phyloP scores from a whole-genome alignment of 2,329 filamentous ascomycete species.

The Emergomyces orientalis region DNA sequence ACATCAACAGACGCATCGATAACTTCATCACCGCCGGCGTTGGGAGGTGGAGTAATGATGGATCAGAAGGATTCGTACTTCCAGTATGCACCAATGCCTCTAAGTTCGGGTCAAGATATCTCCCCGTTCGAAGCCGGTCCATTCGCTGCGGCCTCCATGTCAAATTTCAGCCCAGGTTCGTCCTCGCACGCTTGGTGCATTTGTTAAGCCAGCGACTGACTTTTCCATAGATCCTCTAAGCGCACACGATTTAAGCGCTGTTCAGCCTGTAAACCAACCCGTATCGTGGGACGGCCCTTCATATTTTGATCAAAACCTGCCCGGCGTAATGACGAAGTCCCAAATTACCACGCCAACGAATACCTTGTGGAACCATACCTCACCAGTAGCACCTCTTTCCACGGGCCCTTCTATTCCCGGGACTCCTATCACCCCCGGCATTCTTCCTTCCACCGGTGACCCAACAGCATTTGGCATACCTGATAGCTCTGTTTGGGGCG shows the following conservation, averaged over 20 bases:
- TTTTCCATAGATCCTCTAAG: constrained; percentile 22
- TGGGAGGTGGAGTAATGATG: constrained; percentile 21
- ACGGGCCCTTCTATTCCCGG: constrained; percentile 23
- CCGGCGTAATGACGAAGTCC: constrained; percentile 22
- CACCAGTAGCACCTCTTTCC: constrained; percentile 23
- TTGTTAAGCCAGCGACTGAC: constrained; percentile 11
- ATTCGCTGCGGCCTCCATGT: constrained; percentile 27
- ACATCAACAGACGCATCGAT: constrained; percentile 39
- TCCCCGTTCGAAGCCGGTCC: constrained; percentile 24
- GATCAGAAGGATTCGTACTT: constrained; percentile 32
- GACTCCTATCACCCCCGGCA: constrained; percentile 24
- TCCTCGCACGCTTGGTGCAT: constrained; percentile 10
- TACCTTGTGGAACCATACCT: constrained; percentile 25
- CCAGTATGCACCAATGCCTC: constrained; percentile 28
- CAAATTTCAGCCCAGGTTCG: constrained; percentile 30
- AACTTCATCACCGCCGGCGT: constrained; percentile 42
- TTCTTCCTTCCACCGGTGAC: constrained; percentile 25
- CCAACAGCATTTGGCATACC: constrained; percentile 25
- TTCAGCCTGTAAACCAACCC: constrained; percentile 26
- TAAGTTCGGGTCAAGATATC: constrained; percentile 29
- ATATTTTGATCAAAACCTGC: constrained; percentile 29
- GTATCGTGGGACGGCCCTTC: constrained; percentile 33
- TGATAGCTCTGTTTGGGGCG: constrained; percentile 27
- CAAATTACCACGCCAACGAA: constrained; percentile 30
- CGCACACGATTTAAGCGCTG: constrained; percentile 24